Conservation (phyloP, 257 asterid genomes). For the Buddleja alternifolia region DNA sequence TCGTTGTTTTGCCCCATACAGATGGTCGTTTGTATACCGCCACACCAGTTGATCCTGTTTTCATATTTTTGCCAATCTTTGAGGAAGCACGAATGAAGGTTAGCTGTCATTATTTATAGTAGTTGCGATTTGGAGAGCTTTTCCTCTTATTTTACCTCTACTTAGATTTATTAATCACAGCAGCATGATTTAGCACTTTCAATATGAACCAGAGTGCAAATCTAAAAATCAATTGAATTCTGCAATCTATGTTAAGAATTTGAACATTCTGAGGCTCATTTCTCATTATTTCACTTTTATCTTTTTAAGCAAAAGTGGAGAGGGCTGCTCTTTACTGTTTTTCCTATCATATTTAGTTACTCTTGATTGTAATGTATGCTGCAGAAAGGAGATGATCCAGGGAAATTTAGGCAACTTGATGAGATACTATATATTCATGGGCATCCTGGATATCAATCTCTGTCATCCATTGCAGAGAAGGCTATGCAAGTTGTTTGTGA, state of each 20-base stretch:
- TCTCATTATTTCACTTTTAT: neutral
- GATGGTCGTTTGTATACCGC: conserved; percentile 88
- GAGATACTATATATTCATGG: conserved; percentile 75
- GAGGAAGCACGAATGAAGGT: conserved; percentile 98
- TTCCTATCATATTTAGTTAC: conserved; percentile 21
- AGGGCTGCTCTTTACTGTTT: neutral
- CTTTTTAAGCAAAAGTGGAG: conserved; percentile 1
- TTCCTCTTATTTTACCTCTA: conserved; percentile 15
- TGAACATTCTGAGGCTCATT: conserved; percentile 11
- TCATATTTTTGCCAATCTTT: conserved; percentile 82
- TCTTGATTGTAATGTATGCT: conserved; percentile 36
- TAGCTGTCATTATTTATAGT: conserved; percentile 20
- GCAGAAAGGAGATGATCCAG: conserved; percentile 84
- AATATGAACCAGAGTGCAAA: conserved; percentile 21
- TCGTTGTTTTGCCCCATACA: conserved; percentile 34
- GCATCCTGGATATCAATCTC: conserved; percentile 73
- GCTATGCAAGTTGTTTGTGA: conserved; percentile 92
- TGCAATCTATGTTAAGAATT: conserved; percentile 15
- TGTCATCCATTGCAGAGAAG: conserved; percentile 67
- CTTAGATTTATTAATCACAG: neutral
- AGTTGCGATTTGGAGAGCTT: conserved; percentile 8
- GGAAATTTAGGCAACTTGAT: conserved; percentile 93
- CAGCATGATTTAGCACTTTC: neutral
- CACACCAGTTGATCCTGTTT: conserved; percentile 92
- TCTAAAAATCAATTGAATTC: conserved; percentile 7